These are phyloP conservation scores for Wickerhamiella cacticola DNA, from an alignment of 805 yeast genomes.

Conservation along the genomic window DNA sequence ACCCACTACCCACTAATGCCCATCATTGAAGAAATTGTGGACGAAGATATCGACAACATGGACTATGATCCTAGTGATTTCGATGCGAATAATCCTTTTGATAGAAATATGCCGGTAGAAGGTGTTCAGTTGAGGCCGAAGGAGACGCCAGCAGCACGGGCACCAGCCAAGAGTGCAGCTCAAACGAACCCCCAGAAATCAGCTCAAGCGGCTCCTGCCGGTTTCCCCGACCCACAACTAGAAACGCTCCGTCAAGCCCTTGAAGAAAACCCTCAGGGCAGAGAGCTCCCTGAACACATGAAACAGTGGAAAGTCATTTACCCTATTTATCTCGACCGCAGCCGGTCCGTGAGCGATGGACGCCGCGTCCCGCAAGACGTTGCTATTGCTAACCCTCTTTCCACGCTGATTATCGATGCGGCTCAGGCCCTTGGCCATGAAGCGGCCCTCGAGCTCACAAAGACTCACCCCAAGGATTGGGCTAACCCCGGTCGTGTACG, in stretches of 20 bases:
- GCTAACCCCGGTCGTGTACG: slow-evolving; percentile 96
- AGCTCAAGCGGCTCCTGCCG: slow-evolving; percentile 37
- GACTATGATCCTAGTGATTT: slow-evolving; percentile 91
- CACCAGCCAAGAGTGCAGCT: too few relatives aligned
- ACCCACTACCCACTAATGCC: slow-evolving; percentile 20
- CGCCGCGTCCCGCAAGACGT: slow-evolving; percentile 58
- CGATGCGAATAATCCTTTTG: slow-evolving; percentile 41
- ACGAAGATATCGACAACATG: slow-evolving; percentile 66
- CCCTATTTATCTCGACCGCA: slow-evolving; percentile 84
- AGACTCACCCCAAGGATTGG: slow-evolving; percentile 90
- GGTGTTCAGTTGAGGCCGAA: slow-evolving; percentile 11
- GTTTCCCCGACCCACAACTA: slow-evolving; percentile 10
- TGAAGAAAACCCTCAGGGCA: slow-evolving; percentile 32
- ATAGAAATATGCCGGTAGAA: slow-evolving; percentile 24
- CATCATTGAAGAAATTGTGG: slow-evolving; percentile 39
- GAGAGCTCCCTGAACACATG: slow-evolving; percentile 48
- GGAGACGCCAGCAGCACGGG: too few relatives aligned
- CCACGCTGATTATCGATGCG: slow-evolving; percentile 71
- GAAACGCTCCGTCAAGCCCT: slow-evolving; percentile 3
- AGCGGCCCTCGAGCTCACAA: slow-evolving; percentile 44
- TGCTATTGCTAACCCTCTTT: slow-evolving; percentile 81
- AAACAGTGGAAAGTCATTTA: slow-evolving; percentile 63
- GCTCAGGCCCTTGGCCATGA: slow-evolving; percentile 30
- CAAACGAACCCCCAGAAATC: slow-evolving; percentile 33
- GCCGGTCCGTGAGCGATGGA: slow-evolving; percentile 66